phyloP scores from a whole-genome alignment of 1,284 basidiomycete species.

The Mycena citricolor region DNA sequence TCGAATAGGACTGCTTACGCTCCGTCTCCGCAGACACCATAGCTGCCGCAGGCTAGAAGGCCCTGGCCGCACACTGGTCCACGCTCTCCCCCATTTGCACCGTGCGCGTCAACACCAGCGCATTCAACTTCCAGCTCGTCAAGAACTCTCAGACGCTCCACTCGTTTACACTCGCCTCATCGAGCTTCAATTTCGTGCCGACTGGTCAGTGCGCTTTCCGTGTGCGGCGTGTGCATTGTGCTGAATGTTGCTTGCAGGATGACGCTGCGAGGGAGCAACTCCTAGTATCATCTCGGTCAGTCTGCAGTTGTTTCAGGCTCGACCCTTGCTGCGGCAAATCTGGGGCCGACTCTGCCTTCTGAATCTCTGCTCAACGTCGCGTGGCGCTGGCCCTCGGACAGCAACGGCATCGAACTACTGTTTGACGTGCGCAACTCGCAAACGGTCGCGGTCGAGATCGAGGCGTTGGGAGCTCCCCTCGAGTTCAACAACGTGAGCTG shows the following conservation, averaged over 20 bases:
- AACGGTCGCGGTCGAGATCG: conserved; percentile 50
- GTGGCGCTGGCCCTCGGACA: conserved; percentile 49
- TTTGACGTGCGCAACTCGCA: conserved; percentile 55
- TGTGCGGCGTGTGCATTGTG: too few relatives aligned
- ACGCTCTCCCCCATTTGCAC: too few relatives aligned
- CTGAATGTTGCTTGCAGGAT: conserved; percentile 41
- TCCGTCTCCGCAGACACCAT: too few relatives aligned
- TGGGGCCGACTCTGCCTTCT: conserved; percentile 48
- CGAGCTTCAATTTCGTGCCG: conserved; percentile 52
- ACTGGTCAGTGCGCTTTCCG: conserved; percentile 34
- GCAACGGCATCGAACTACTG: conserved; percentile 45
- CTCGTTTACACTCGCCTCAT: conserved; percentile 43
- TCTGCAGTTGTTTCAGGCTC: conserved; percentile 35
- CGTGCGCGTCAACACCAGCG: conserved; percentile 45
- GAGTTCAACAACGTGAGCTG: conserved; percentile 56
- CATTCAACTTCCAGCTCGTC: conserved; percentile 48
- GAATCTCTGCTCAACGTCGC: conserved; percentile 49
- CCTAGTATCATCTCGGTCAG: conserved; percentile 50
- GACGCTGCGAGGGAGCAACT: conserved; percentile 46
- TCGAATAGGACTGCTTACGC: too few relatives aligned
- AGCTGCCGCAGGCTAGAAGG: too few relatives aligned
- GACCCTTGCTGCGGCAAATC: conserved; percentile 49
- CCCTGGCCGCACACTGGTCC: too few relatives aligned
- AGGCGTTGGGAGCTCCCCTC: conserved; percentile 51
- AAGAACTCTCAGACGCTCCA: conserved; percentile 60